Conservation (phyloP, 306 rosid species). For the Casuarina cunninghamiana region DNA sequence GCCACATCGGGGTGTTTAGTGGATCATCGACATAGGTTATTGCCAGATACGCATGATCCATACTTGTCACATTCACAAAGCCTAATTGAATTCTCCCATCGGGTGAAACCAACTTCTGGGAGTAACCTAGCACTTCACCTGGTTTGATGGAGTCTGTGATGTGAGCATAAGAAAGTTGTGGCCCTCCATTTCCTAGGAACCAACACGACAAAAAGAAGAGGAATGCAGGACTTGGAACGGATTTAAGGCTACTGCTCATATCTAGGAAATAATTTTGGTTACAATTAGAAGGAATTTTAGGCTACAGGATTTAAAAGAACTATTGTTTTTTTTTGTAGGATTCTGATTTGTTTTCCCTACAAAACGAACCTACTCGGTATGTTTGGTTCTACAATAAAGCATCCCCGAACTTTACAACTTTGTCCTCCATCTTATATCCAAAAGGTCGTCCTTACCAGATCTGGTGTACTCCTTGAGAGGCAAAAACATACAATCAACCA, state of each 20-base stretch:
- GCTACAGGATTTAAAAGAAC: too few species aligned
- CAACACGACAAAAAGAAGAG: not conserved
- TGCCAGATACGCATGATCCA: not conserved
- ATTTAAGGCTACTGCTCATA: too few species aligned
- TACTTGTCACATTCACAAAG: not conserved
- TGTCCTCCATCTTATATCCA: conserved; percentile 67
- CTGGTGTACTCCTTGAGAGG: conserved; percentile 59
- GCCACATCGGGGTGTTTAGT: not conserved
- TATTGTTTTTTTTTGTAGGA: too few species aligned
- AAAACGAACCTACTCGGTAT: too few species aligned
- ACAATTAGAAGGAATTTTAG: too few species aligned
- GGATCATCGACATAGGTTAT: not conserved
- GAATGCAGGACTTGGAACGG: too few species aligned
- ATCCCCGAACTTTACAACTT: conserved; percentile 49
- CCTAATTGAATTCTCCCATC: not conserved
- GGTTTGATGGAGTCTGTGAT: not conserved
- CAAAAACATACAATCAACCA: conserved; percentile 53
- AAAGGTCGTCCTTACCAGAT: conserved; percentile 50
- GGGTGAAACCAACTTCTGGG: not conserved
- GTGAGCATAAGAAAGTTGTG: not conserved
- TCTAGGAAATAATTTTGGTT: too few species aligned
- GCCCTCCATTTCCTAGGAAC: not conserved
- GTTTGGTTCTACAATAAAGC: not conserved
- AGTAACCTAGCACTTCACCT: not conserved
- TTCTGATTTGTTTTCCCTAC: too few species aligned